Percentiles rank a stretch among this genome's conserved stretches.
Evolutionary conservation across 1,284 basidiomycete genomes (phyloP).

Genomic region (Irpex lacteus): DNA sequence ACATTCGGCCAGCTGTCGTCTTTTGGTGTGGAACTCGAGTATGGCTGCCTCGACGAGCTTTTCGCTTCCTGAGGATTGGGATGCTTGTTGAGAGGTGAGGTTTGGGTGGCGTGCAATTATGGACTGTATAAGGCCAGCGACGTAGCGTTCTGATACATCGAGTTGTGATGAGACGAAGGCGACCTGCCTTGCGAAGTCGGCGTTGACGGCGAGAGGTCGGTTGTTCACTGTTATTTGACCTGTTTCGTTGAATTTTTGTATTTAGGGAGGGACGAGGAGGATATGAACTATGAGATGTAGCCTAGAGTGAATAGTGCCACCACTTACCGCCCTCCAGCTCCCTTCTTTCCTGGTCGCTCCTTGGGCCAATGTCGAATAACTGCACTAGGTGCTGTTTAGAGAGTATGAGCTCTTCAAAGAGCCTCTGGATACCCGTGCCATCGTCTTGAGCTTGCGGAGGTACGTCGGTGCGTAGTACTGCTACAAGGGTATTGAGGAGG

Average conservation of each 20-base stretch:
- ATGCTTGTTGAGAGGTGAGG: slow-evolving; percentile 29
- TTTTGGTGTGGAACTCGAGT: slow-evolving; percentile 62
- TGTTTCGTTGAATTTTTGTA: slow-evolving; percentile 27
- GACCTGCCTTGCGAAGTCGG: slow-evolving; percentile 72
- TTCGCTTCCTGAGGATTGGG: slow-evolving; percentile 21
- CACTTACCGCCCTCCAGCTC: slow-evolving; percentile 71
- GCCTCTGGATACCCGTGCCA: slow-evolving; percentile 41
- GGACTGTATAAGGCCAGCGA: slow-evolving; percentile 65
- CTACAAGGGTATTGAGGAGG: background rate
- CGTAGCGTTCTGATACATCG: slow-evolving; percentile 72
- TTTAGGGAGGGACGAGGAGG: background rate
- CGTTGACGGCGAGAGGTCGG: slow-evolving; percentile 61
- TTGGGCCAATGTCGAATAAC: slow-evolving; percentile 62
- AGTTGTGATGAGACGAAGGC: slow-evolving; percentile 76
- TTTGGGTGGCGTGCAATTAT: slow-evolving; percentile 66
- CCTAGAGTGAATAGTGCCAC: background rate
- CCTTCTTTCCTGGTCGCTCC: slow-evolving; percentile 60
- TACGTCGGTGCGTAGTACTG: background rate
- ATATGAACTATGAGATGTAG: background rate
- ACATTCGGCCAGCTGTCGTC: slow-evolving; percentile 66
- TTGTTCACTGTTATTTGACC: slow-evolving; percentile 63
- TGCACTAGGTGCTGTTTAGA: slow-evolving; percentile 59
- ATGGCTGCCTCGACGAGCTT: slow-evolving; percentile 62
- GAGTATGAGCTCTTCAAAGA: slow-evolving; percentile 71
- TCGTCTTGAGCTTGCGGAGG: background rate